Conservation (phyloP, 2,329 filamentous ascomycete species). For the Pestalotiopsis sp. region DNA sequence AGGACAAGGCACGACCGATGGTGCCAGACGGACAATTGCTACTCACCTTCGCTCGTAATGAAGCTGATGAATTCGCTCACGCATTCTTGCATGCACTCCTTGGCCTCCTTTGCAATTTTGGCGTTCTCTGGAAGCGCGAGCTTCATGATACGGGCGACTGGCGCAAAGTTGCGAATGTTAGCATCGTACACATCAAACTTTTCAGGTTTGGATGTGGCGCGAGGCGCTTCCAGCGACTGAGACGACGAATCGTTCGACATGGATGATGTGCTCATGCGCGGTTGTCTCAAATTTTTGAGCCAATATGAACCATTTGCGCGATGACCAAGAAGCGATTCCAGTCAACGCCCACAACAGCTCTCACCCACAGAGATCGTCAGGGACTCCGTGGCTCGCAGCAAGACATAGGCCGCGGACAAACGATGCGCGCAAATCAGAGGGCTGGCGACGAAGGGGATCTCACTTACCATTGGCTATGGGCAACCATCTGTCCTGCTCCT, state of each 20-base stretch:
- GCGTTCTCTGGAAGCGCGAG: constrained; percentile 95
- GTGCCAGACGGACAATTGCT: not conserved
- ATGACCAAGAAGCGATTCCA: constrained; percentile 47
- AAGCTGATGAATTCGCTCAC: constrained; percentile 99
- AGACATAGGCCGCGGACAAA: constrained; percentile 34
- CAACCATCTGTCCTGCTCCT: constrained; percentile 99
- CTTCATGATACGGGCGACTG: constrained; percentile 99
- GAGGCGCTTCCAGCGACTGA: constrained; percentile 50
- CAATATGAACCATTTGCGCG: constrained; percentile 40
- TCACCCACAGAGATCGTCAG: constrained; percentile 22
- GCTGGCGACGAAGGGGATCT: constrained; percentile 31
- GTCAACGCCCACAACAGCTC: constrained; percentile 30
- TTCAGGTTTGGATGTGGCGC: constrained; percentile 49
- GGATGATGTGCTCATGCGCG: constrained; percentile 37
- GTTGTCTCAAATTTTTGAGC: constrained; percentile 41
- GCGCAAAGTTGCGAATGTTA: constrained; percentile 92
- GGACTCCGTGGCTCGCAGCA: constrained; percentile 31
- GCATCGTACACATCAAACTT: constrained; percentile 68
- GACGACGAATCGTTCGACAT: constrained; percentile 63
- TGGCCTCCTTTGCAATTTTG: constrained; percentile 98
- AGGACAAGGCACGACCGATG: constrained; percentile 11
- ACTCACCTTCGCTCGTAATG: constrained; percentile 96
- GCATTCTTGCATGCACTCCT: constrained; percentile 99
- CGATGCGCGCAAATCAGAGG: constrained; percentile 55
- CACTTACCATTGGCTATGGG: constrained; percentile 99